phyloP scores from a whole-genome alignment of 2,329 filamentous ascomycete species.

The Cephalotrichum gorgonifer region DNA sequence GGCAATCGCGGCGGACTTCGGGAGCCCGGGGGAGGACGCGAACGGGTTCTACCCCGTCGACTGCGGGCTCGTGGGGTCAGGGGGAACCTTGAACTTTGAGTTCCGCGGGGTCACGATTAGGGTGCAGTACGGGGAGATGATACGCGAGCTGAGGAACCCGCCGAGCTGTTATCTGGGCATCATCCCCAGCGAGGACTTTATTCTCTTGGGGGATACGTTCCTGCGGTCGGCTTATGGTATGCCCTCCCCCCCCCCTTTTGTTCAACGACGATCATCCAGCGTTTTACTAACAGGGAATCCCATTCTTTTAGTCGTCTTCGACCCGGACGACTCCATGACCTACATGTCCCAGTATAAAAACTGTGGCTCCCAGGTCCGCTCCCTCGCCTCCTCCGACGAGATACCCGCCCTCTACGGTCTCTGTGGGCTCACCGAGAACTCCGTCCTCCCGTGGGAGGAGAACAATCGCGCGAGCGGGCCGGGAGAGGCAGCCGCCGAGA shows the following conservation, averaged over 20 bases:
- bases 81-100: slow-evolving; percentile 36
- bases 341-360: slow-evolving; percentile 41
- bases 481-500: background rate
- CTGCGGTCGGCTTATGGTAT: slow-evolving; percentile 40
- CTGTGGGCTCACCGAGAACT: slow-evolving; percentile 4
- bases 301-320: slow-evolving; percentile 31
- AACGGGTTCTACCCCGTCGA: slow-evolving; percentile 36
- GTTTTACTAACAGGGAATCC: background rate
- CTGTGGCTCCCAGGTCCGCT: slow-evolving; percentile 25
- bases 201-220: slow-evolving; percentile 43
- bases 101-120: slow-evolving; percentile 36
- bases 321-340: slow-evolving; percentile 35
- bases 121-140: slow-evolving; percentile 38
- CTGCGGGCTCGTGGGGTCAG: slow-evolving; percentile 27
- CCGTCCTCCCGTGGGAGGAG: background rate
- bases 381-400: slow-evolving; percentile 5
- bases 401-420: slow-evolving; percentile 7
- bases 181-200: slow-evolving; percentile 32
- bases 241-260: slow-evolving; percentile 7
- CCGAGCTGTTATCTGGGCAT: slow-evolving; percentile 39
- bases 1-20: slow-evolving; percentile 39
- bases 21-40: slow-evolving; percentile 23
- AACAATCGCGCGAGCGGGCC: background rate
- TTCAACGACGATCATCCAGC: background rate
- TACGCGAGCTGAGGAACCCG: slow-evolving; percentile 10